Base-by-base conservation (phyloP, 192 early-diverging fungal species). In the Gigaspora rosea region DNA sequence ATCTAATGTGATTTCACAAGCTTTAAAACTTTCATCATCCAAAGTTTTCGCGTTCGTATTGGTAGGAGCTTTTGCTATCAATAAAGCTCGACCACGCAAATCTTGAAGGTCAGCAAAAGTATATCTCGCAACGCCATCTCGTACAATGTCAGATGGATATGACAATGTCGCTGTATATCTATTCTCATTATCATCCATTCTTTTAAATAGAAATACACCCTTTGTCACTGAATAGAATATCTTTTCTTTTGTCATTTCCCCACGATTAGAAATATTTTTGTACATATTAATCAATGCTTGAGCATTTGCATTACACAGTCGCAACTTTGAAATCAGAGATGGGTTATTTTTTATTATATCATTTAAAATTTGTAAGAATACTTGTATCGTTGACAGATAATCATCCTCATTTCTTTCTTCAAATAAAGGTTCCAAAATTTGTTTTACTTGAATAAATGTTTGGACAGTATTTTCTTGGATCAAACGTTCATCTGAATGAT, bases 241-340 rank as follows among this genome's bases (percentile, higher is more conserved):
- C 8, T 46, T 70, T 57, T 78, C 77, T n/a, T 78, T 78, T 12
- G 68, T 78, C 8, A 73, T 35, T 32, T 78, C 69, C 8, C 69
- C 54, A n/a, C 52, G 48, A 73, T 72, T 78, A 12, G 20, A 62
- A 56, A 78, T 78, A 4, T 12, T 78, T 27, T 22, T 41, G 5
- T 78, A 73, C 52, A 72, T 78, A n/a, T 57, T 78, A 33, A 41
- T 47, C 33, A 78, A 48, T 52, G 68, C 69, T 15, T 57, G 16
- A 32, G 22, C 33, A 58, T 20, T 35, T 8, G 12, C 20, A 41
- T 56, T 57, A 33, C 77, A 72, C 3, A 36, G 13, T 13, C 6
- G 8, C 22, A 78, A 16, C 35, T 58, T 78, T 18, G 18, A 32
- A 12, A 20, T 12, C 12, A 78, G 56, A n/a, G 41, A 10, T 8